Percentiles rank a stretch among this genome's conserved stretches.
phyloP scores from a whole-genome alignment of 768 basidiomycete species.

The Dendrothele bispora region DNA sequence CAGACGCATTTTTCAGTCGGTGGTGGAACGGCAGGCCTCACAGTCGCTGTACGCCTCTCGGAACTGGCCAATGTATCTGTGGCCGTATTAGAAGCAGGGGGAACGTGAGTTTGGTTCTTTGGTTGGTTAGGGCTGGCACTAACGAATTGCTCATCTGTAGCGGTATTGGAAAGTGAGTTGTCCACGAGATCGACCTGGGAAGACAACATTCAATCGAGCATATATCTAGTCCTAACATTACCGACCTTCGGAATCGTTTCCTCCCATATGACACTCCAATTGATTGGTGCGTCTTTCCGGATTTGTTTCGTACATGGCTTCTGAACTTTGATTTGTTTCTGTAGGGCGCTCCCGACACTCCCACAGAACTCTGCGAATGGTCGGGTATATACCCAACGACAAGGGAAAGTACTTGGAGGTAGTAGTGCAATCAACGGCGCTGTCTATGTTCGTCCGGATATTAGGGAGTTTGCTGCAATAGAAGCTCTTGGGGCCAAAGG shows the following conservation, averaged over 20 bases:
- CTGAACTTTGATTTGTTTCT: too few species aligned
- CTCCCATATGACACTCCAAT: not conserved
- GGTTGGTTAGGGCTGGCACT: too few species aligned
- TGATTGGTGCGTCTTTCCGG: not conserved
- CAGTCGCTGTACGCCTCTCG: too few species aligned
- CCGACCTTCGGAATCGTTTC: not conserved
- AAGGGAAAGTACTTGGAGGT: not conserved
- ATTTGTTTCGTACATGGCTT: not conserved
- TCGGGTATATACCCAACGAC: not conserved
- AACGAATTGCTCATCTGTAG: too few species aligned
- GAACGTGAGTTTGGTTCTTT: too few species aligned
- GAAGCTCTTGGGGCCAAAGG: constrained; percentile 12
- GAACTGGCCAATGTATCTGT: too few species aligned
- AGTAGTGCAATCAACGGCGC: not conserved
- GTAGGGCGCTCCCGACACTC: not conserved
- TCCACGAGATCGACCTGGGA: too few species aligned
- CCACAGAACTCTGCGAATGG: not conserved
- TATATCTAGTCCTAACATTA: not conserved
- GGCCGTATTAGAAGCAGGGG: too few species aligned
- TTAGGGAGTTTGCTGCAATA: constrained; percentile 7
- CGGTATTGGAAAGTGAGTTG: too few species aligned
- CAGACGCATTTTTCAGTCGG: too few species aligned
- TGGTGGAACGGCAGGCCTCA: too few species aligned
- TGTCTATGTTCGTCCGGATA: not conserved
- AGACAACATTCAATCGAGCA: too few species aligned